Conservation (phyloP, 2,329 filamentous ascomycete species). For the Chaetomiaceae sp. region DNA sequence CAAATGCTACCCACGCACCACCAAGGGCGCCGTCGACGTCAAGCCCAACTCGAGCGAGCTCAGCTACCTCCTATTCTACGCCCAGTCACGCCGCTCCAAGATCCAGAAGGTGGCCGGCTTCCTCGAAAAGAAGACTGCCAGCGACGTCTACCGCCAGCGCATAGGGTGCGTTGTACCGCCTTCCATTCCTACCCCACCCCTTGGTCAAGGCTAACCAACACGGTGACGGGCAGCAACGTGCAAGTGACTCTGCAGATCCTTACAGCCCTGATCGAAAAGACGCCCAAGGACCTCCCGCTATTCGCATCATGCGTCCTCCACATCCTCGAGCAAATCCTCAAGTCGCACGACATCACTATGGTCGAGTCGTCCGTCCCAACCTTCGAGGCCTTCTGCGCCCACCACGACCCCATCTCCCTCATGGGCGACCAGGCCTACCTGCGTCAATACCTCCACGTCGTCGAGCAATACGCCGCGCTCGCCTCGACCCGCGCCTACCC, state of each 20-base stretch:
- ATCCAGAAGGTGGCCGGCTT: conserved; percentile 94
- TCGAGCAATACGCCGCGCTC: conserved; percentile 71
- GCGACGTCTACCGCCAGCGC: conserved; percentile 82
- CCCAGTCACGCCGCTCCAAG: conserved; percentile 88
- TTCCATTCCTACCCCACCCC: neutral
- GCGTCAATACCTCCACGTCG: conserved; percentile 73
- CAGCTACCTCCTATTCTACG: conserved; percentile 95
- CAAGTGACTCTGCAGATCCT: conserved; percentile 93
- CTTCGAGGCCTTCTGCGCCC: conserved; percentile 80
- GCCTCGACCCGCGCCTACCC: conserved; percentile 57
- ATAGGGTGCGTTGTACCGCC: conserved; percentile 58
- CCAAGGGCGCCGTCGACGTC: conserved; percentile 85
- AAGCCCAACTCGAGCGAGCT: conserved; percentile 96
- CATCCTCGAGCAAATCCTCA: conserved; percentile 75
- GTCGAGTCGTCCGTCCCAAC: conserved; percentile 83
- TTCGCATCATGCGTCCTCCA: conserved; percentile 81
- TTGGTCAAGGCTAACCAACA: neutral
- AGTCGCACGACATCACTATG: conserved; percentile 84
- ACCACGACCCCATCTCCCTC: conserved; percentile 80
- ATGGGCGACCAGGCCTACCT: conserved; percentile 81
- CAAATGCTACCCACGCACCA: conserved; percentile 91
- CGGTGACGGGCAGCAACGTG: conserved; percentile 58
- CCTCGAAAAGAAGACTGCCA: conserved; percentile 86
- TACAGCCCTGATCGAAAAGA: conserved; percentile 85
- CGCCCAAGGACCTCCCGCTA: conserved; percentile 81